Conservation (phyloP, 2,329 filamentous ascomycete species). For the Mariannaea elegans region DNA sequence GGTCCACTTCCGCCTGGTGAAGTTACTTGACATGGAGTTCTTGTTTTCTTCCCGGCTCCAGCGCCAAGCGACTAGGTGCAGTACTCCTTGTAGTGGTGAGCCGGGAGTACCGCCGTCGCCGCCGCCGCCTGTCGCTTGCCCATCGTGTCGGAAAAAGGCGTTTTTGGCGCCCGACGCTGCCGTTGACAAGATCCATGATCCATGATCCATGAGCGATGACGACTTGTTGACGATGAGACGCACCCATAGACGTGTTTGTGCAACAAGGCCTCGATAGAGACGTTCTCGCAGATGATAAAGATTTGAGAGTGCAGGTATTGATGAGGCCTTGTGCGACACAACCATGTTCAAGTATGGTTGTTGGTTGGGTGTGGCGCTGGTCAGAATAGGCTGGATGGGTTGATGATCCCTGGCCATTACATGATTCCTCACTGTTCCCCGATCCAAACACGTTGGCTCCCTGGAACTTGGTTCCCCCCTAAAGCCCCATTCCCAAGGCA, state of each 20-base stretch:
- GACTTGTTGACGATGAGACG: not conserved
- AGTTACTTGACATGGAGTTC: conserved; percentile 7
- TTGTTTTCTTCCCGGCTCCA: conserved; percentile 13
- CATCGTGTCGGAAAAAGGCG: conserved; percentile 22
- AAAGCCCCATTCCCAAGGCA: conserved; percentile 9
- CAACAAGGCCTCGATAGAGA: not conserved
- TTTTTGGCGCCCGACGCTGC: conserved; percentile 13
- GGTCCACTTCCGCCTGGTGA: conserved; percentile 16
- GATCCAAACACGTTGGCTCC: conserved; percentile 6
- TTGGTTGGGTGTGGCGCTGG: conserved; percentile 6
- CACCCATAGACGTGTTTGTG: not conserved
- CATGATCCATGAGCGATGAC: conserved; percentile 9
- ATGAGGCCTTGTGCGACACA: conserved; percentile 14
- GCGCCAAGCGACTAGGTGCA: conserved; percentile 18
- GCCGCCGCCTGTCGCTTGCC: conserved; percentile 21
- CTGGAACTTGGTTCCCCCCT: conserved; percentile 1
- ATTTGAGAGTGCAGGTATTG: not conserved
- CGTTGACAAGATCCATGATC: conserved; percentile 2
- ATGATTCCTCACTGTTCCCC: conserved; percentile 1
- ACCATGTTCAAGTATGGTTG: conserved; percentile 10
- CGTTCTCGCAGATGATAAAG: not conserved
- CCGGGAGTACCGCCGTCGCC: conserved; percentile 19
- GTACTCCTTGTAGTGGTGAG: conserved; percentile 4
- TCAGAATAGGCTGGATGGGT: conserved; percentile 14
- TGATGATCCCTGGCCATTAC: conserved; percentile 23